Conservation (phyloP, 2,329 filamentous ascomycete species). For the Arachnopeziza araneosa region DNA sequence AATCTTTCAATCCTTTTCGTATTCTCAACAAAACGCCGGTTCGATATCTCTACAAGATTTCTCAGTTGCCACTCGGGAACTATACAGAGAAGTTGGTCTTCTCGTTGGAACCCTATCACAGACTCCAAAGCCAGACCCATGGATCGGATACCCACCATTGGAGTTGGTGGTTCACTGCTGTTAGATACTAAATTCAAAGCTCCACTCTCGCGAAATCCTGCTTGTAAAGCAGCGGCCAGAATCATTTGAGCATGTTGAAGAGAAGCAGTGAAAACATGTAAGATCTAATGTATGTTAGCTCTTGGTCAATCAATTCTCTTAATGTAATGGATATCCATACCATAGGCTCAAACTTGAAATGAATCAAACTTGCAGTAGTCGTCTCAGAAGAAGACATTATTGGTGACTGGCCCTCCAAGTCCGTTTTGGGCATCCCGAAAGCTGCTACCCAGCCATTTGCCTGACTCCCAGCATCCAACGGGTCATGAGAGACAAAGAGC, state of each 20-base stretch:
- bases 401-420: background rate
- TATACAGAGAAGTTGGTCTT: slow-evolving; percentile 41
- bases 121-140: slow-evolving; percentile 79
- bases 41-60: slow-evolving; percentile 63
- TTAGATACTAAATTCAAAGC: slow-evolving; percentile 57
- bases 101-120: slow-evolving; percentile 57
- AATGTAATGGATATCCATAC: slow-evolving; percentile 43
- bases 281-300: slow-evolving; percentile 53
- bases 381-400: background rate
- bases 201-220: slow-evolving; percentile 87
- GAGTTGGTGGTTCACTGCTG: slow-evolving; percentile 38
- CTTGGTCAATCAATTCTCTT: background rate
- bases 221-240: slow-evolving; percentile 68
- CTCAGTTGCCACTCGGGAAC: slow-evolving; percentile 64
- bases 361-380: slow-evolving; percentile 50
- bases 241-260: slow-evolving; percentile 68
- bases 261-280: slow-evolving; percentile 79
- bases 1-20: slow-evolving; percentile 62
- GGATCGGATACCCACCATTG: slow-evolving; percentile 80
- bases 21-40: slow-evolving; percentile 70
- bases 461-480: slow-evolving; percentile 38
- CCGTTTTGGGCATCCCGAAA: slow-evolving; percentile 36
- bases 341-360: slow-evolving; percentile 95
- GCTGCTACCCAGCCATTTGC: slow-evolving; percentile 21
- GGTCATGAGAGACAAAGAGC: slow-evolving; percentile 84